Conservation (phyloP, 1,139 yeast species). For the Pneumocystis murina region DNA sequence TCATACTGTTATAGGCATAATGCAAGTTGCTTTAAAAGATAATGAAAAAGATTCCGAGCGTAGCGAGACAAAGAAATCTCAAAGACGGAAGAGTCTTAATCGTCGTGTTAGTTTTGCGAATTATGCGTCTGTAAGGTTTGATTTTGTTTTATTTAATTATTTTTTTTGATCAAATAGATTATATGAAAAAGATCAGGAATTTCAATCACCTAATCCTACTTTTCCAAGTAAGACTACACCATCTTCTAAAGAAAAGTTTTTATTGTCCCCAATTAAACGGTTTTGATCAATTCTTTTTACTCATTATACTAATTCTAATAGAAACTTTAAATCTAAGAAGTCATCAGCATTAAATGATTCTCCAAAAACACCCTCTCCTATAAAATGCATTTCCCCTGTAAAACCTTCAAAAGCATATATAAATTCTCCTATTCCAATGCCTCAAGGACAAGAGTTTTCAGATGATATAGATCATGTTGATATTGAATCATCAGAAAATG, state of each 20-base stretch:
- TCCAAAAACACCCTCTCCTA: conserved; percentile 3
- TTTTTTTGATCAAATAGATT: neutral
- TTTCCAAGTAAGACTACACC: neutral
- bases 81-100: conserved; percentile 11
- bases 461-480: neutral
- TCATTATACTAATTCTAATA: neutral
- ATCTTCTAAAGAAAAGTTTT: neutral
- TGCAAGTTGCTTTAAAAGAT: conserved; percentile 15
- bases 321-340: neutral
- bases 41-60: neutral
- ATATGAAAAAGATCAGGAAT: conserved; percentile 6
- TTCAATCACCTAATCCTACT: conserved; percentile 4
- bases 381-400: conserved; percentile 10
- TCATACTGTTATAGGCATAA: conserved; percentile 16
- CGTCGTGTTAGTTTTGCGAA: conserved; percentile 18
- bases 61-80: neutral
- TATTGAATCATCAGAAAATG: neutral
- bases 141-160: neutral
- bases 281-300: neutral
- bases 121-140: conserved; percentile 14
- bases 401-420: conserved; percentile 5
- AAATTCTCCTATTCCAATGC: neutral
- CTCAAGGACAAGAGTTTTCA: neutral
- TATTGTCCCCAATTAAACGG: neutral
- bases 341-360: neutral